A percentile compares a stretch with the other conserved stretches of the same genome.
These are phyloP conservation scores for Globisporangium emineosum DNA, from an alignment of 352 stramenopile genomes.

Conservation along the genomic window DNA sequence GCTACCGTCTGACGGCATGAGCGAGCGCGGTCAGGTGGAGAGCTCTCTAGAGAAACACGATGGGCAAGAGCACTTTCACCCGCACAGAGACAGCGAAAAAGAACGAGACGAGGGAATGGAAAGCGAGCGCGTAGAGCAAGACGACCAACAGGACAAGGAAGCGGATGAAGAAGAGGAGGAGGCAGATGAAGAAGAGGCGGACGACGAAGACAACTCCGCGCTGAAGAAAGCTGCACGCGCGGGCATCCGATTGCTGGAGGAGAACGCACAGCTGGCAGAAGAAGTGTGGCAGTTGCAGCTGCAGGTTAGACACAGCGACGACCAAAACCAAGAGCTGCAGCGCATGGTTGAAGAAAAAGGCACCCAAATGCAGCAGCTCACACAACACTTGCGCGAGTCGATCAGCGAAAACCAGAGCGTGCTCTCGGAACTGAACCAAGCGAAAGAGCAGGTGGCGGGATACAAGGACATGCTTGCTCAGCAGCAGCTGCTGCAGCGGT, in stretches of 20 bases:
- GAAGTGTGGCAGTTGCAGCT: constrained; percentile 49
- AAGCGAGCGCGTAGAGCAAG: neutral
- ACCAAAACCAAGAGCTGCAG: constrained; percentile 37
- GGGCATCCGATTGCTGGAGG: constrained; percentile 64
- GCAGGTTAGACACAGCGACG: constrained; percentile 30
- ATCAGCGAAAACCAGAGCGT: constrained; percentile 57
- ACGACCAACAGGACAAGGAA: neutral
- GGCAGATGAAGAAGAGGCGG: constrained; percentile 3
- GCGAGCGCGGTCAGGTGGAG: neutral
- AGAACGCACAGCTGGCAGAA: constrained; percentile 65
- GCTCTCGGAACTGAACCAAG: constrained; percentile 39
- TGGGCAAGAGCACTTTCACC: neutral
- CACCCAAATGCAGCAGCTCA: constrained; percentile 28
- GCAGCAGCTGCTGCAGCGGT: constrained; percentile 18
- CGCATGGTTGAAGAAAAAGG: constrained; percentile 44
- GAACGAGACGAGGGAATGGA: neutral
- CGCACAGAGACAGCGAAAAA: neutral
- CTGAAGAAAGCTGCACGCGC: constrained; percentile 58
- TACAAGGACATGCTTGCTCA: constrained; percentile 24
- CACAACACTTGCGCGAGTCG: constrained; percentile 45
- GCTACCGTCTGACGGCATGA: neutral
- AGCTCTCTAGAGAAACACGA: neutral
- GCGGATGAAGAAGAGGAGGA: neutral
- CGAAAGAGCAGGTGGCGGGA: constrained; percentile 30
- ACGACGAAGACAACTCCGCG: constrained; percentile 35